These are phyloP conservation scores for Arthrobotrys musiformis DNA, from an alignment of 2,329 filamentous ascomycete genomes.

Conservation along the genomic window DNA sequence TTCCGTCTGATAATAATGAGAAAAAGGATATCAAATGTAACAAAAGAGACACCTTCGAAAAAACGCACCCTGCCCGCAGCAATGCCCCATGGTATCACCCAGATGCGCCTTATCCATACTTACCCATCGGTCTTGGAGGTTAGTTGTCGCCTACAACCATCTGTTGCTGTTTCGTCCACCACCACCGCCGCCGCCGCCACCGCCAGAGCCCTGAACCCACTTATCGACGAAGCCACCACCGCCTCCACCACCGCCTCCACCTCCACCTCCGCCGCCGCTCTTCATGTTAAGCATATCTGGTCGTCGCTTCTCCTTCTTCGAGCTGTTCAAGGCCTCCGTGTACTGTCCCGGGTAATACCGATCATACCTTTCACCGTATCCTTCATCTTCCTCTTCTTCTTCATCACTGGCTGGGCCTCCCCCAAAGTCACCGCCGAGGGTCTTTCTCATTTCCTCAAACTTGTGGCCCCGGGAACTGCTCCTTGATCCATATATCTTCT, in stretches of 20 bases:
- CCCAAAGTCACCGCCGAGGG: constrained; percentile 42
- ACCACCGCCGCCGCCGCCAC: constrained; percentile 20
- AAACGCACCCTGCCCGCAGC: constrained; percentile 45
- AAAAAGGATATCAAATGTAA: constrained; percentile 18
- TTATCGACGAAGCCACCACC: constrained; percentile 42
- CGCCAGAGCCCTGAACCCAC: constrained; percentile 40
- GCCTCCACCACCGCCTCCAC: constrained; percentile 35
- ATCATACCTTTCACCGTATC: constrained; percentile 49
- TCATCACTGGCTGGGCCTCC: constrained; percentile 43
- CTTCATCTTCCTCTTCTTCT: constrained; percentile 47
- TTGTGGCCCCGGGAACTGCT: constrained; percentile 45
- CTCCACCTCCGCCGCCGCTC: constrained; percentile 37
- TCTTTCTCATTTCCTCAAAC: constrained; percentile 54
- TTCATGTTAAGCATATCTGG: constrained; percentile 54
- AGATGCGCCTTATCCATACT: constrained; percentile 32
- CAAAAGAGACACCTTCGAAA: constrained; percentile 16
- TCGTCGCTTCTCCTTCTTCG: constrained; percentile 53
- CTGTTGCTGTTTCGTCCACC: constrained; percentile 12
- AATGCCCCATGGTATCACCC: constrained; percentile 42
- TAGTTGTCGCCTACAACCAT: background rate
- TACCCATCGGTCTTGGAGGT: constrained; percentile 1
- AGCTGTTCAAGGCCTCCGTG: constrained; percentile 38
- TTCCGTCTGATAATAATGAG: constrained; percentile 6
- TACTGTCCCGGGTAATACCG: constrained; percentile 51
- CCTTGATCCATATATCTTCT: constrained; percentile 49